Evolutionary conservation across 345 rosid species (phyloP).

Genomic region (Populus alba): DNA sequence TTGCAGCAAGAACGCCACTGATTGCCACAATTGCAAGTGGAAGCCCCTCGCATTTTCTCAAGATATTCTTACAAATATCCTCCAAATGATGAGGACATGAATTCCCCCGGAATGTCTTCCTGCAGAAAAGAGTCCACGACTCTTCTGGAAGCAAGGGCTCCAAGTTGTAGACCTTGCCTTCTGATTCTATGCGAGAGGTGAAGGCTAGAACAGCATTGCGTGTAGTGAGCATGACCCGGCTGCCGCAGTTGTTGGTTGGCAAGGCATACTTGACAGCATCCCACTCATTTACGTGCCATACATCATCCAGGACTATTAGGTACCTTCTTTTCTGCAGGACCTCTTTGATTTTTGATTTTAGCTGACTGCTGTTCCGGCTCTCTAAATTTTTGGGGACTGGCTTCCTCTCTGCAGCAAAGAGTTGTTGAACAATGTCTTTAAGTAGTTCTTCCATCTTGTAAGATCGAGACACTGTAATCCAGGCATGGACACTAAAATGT

Average conservation of each 20-base stretch:
- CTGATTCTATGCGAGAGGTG: conserved; percentile 7
- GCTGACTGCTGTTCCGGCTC: background rate
- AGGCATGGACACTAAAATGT: conserved; percentile 9
- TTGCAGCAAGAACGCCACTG: conserved; percentile 14
- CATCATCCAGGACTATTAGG: conserved; percentile 27
- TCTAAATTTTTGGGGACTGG: background rate
- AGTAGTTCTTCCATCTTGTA: conserved; percentile 12
- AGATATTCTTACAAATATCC: conserved; percentile 13
- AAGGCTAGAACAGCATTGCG: conserved; percentile 18
- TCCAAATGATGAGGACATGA: conserved; percentile 17
- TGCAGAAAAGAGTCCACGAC: conserved; percentile 20
- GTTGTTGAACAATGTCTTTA: conserved; percentile 5
- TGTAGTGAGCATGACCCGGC: conserved; percentile 31
- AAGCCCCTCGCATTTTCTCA: conserved; percentile 23
- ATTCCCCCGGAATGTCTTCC: conserved; percentile 16
- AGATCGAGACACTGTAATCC: conserved; percentile 11
- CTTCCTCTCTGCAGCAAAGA: background rate
- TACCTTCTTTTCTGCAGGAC: conserved; percentile 8
- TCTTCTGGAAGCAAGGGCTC: conserved; percentile 6
- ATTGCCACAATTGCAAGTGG: conserved; percentile 33
- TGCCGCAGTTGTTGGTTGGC: conserved; percentile 7
- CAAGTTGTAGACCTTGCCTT: conserved; percentile 4
- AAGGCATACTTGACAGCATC: conserved; percentile 20
- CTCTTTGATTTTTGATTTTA: background rate
- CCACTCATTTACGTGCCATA: conserved; percentile 19